A percentile compares a stretch with the other conserved stretches of the same genome.
Conservation (phyloP, 2,329 filamentous ascomycete genomes). For the Aaosphaeria pasadenensis region DNA sequence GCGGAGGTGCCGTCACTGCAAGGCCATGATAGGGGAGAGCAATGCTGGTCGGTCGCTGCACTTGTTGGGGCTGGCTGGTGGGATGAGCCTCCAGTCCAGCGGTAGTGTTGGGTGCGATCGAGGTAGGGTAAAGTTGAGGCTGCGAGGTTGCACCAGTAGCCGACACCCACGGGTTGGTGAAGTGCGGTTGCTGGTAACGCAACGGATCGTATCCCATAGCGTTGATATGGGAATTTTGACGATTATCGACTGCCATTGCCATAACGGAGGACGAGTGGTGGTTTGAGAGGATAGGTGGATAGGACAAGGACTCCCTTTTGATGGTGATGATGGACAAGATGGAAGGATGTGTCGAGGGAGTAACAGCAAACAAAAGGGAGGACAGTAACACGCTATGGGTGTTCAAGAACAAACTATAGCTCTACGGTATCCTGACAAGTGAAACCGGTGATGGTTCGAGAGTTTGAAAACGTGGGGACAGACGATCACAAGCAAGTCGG, state of each 20-base stretch:
- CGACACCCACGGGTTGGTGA: conserved; percentile 85
- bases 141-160: conserved; percentile 53
- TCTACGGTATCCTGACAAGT: conserved; percentile 11
- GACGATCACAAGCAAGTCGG: conserved; percentile 44
- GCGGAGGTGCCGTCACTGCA: conserved; percentile 69
- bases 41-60: conserved; percentile 58
- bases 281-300: background rate
- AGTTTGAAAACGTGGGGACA: conserved; percentile 47
- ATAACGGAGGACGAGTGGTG: conserved; percentile 47
- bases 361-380: background rate
- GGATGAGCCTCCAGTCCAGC: conserved; percentile 22
- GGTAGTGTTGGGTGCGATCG: conserved; percentile 57
- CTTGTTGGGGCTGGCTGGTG: conserved; percentile 56
- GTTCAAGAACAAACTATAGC: no score
- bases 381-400: background rate
- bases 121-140: conserved; percentile 61
- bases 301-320: background rate
- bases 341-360: conserved; percentile 11
- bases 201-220: conserved; percentile 76
- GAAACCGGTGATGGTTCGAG: conserved; percentile 31
- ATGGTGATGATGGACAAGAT: background rate
- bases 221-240: conserved; percentile 68
- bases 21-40: conserved; percentile 72
- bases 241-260: conserved; percentile 93
- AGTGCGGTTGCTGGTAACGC: conserved; percentile 71